phyloP scores from a whole-genome alignment of 225 moss, liverwort and hornwort species.

The Pleurozium schreberi region DNA sequence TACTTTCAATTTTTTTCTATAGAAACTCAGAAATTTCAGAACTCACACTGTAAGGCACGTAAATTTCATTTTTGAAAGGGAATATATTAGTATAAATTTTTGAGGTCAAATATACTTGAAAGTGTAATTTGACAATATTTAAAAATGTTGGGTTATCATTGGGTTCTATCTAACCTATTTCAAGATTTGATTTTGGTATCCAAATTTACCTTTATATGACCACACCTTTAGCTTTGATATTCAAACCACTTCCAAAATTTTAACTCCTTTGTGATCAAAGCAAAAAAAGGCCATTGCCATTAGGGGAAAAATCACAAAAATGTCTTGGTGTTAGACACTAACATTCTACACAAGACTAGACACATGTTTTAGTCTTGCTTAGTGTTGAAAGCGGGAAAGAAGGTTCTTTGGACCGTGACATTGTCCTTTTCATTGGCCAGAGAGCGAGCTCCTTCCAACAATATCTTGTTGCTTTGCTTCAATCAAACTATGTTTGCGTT shows the following conservation, averaged over 20 bases:
- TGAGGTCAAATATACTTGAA: not conserved
- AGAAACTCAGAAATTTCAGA: too few species aligned
- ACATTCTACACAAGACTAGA: not conserved
- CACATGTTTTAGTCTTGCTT: not conserved
- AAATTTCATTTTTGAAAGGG: not conserved
- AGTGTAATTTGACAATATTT: not conserved
- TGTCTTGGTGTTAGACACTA: not conserved
- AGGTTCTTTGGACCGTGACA: not conserved
- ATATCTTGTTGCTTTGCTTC: not conserved
- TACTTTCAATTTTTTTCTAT: not conserved
- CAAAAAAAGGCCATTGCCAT: not conserved
- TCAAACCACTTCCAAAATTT: not conserved
- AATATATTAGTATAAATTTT: not conserved
- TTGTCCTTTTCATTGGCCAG: not conserved
- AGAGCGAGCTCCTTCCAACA: not conserved
- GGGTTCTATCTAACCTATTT: not conserved
- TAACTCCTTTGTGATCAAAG: too few species aligned
- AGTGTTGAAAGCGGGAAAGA: not conserved
- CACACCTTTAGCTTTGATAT: not conserved
- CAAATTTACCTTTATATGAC: not conserved
- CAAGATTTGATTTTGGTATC: not conserved
- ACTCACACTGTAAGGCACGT: rapidly evolving
- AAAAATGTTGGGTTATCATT: rapidly evolving
- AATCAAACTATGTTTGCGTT: not conserved
- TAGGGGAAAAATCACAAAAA: not conserved